Base-by-base conservation (phyloP, 768 basidiomycete species). In the Boletus barrowsii region DNA sequence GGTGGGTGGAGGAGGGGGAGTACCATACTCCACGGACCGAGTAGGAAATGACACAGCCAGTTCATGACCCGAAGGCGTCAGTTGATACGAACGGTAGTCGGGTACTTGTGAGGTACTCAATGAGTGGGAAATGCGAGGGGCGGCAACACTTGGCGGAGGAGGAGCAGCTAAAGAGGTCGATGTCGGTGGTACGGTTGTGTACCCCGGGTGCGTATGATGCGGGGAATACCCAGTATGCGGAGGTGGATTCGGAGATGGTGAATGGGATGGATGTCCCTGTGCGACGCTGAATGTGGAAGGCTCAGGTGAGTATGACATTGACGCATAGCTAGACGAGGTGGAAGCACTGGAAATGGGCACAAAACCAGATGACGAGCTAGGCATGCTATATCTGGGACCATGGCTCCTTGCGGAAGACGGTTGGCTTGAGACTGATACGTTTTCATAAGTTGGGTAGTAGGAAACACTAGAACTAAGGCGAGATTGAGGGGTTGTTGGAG, bases 341-440 rank as follows among this genome's bases (percentile, higher is more conserved):
- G 72, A 62, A 49, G 51, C 13, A 32, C 30, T 76, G 26, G 76
- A 65, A 42, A 86, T 63, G 37, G 87, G 83, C 49, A 81, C 72
- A 61, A 89, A 91, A 13, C 88, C 87, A 11, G 88, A 87, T 0
- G 87, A 83, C 8, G 82, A 71, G 1, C 80, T 63, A 18, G 87
- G 86, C 54, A 88, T 72, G 60, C 84, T 89, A 59, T 86, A 83
- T 49, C 88, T 77, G 13, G 87, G 82, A 33, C 81, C 82, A 59
- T 77, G 76, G 39, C 69, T 67, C 22, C 68, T 61, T 29, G 67
- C 62, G 2, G 77, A 64, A 44, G 76, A 67, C 5, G 72, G 75
- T 17, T 70, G 56, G 54, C 33, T 37, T 14, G 61, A 50, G 40
- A 47, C 61, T 5, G 72, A 63, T 37, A 64, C 61, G 51, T 78